Percentiles rank a stretch among this genome's conserved stretches.
These are phyloP conservation scores for Coelastrella sp. DNA, from an alignment of 139 green algal species.

Conservation along the genomic window DNA sequence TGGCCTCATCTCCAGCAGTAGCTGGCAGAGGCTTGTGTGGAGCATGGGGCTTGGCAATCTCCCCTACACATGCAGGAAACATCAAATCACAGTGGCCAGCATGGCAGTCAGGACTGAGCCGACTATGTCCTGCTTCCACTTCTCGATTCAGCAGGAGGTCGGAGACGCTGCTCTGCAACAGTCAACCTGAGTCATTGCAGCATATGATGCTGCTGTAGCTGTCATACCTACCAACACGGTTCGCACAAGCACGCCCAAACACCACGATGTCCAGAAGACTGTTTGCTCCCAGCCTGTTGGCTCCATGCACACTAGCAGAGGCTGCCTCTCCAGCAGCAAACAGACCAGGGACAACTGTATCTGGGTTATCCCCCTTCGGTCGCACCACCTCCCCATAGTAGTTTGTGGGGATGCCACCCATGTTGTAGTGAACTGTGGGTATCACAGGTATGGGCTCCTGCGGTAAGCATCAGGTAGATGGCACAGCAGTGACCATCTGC, in stretches of 20 bases:
- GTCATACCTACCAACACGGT: slow-evolving; percentile 74
- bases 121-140: too few relatives aligned
- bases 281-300: slow-evolving; percentile 99
- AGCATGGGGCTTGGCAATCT: slow-evolving; percentile 87
- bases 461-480: background rate
- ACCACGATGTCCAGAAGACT: slow-evolving; percentile 99
- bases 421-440: slow-evolving; percentile 99
- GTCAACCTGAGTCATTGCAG: too few relatives aligned
- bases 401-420: slow-evolving; percentile 99
- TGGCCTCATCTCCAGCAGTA: slow-evolving; percentile 73
- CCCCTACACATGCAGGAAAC: slow-evolving; percentile 59
- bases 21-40: slow-evolving; percentile 82
- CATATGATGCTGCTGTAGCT: too few relatives aligned
- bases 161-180: too few relatives aligned
- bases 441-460: slow-evolving; percentile 96
- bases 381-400: slow-evolving; percentile 87
- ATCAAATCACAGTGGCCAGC: too few relatives aligned
- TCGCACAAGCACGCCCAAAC: slow-evolving; percentile 96
- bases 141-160: too few relatives aligned
- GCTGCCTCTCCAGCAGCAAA: slow-evolving; percentile 95
- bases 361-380: slow-evolving; percentile 74
- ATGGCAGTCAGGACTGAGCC: too few relatives aligned
- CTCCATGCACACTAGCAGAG: slow-evolving; percentile 95
- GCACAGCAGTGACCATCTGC: background rate
- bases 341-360: slow-evolving; percentile 92